phyloP scores from a whole-genome alignment of 345 rosid species.

The Carallia brachiata region DNA sequence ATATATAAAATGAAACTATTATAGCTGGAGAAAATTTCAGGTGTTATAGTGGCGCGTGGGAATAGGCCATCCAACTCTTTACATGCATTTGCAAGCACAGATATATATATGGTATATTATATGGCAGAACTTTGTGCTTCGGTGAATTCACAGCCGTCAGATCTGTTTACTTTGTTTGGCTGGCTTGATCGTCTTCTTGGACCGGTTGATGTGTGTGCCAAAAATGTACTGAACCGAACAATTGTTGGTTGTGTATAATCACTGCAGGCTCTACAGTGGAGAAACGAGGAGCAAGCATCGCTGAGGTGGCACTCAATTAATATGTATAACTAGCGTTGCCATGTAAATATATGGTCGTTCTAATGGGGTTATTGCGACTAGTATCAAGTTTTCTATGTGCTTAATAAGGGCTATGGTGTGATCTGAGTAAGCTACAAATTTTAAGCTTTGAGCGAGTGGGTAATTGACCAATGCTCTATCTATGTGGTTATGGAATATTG shows the following conservation, averaged over 20 bases:
- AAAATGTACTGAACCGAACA: no score
- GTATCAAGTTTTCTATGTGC: no score
- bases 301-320: slow-evolving; percentile 4
- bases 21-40: slow-evolving; percentile 3
- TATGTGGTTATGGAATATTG: no score
- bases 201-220: neutral
- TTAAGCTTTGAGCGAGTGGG: no score
- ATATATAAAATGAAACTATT: neutral
- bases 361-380: no score
- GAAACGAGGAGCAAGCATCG: slow-evolving; percentile 82
- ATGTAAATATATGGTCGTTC: slow-evolving; percentile 6
- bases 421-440: neutral
- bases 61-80: slow-evolving; percentile 23
- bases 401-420: no score
- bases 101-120: slow-evolving; percentile 3
- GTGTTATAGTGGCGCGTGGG: slow-evolving; percentile 46
- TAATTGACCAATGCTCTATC: no score
- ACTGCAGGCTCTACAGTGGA: slow-evolving; percentile 83
- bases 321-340: neutral
- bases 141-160: slow-evolving; percentile 1
- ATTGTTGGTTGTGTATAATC: neutral
- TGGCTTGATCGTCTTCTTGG: slow-evolving; percentile 17
- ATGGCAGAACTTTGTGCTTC: neutral
- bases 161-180: neutral
- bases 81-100: slow-evolving; percentile 10